Evolutionary conservation across 495 filamentous ascomycete species (phyloP).

Genomic region (Penicillium canariense): DNA sequence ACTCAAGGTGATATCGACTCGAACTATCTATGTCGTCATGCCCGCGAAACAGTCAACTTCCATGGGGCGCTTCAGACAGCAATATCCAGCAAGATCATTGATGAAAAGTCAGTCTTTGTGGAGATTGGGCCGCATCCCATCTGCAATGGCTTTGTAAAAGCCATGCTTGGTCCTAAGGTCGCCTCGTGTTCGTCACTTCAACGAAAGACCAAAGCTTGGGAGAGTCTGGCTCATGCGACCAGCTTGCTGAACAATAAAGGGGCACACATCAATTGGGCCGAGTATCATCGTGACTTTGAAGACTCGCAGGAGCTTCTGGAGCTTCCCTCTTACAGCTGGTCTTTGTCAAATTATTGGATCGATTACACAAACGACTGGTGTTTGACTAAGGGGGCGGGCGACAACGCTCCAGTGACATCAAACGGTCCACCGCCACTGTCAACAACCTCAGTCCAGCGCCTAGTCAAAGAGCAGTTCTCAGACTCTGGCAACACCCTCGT

Average conservation of each 20-base stretch:
- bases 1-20: constrained; percentile 15
- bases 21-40: constrained; percentile 25
- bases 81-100: constrained; percentile 11
- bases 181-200: background rate
- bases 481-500: constrained; percentile 58
- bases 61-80: constrained; percentile 16
- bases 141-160: constrained; percentile 34
- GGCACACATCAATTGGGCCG: constrained; percentile 61
- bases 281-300: constrained; percentile 60
- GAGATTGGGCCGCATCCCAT: constrained; percentile 42
- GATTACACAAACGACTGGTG: constrained; percentile 34
- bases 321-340: constrained; percentile 59
- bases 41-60: constrained; percentile 32
- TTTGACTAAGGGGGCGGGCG: background rate
- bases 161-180: constrained; percentile 5
- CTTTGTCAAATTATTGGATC: constrained; percentile 40
- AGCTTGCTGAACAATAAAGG: constrained; percentile 43
- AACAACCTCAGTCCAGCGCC: background rate
- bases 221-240: background rate
- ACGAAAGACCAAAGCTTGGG: background rate
- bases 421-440: background rate
- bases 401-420: background rate
- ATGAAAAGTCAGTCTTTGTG: constrained; percentile 28
- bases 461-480: no score
- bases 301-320: constrained; percentile 50